These are phyloP conservation scores for Tetrapisispora nanseiensis DNA, from an alignment of 805 yeast genomes.

Conservation along the genomic window DNA sequence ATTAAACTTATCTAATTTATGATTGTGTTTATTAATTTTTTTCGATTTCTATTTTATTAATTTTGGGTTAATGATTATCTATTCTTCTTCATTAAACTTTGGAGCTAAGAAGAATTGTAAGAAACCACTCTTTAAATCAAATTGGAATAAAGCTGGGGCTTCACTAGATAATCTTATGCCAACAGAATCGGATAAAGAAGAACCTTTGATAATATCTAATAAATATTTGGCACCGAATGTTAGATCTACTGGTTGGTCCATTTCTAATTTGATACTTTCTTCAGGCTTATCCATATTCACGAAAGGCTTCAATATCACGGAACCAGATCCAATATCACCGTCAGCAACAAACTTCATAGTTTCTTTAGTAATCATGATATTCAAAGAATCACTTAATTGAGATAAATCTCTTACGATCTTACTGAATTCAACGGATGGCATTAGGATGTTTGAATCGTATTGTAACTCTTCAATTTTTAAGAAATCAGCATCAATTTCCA, in stretches of 20 bases:
- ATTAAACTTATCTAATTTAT: neutral
- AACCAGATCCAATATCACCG: constrained; percentile 87
- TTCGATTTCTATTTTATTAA: neutral
- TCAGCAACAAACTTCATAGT: constrained; percentile 81
- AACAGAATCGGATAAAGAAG: constrained; percentile 64
- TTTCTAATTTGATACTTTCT: constrained; percentile 60
- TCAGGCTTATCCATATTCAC: constrained; percentile 76
- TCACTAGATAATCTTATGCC: constrained; percentile 81
- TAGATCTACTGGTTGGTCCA: constrained; percentile 78
- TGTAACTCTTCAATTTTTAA: constrained; percentile 90
- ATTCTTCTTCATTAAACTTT: constrained; percentile 87
- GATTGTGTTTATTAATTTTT: neutral
- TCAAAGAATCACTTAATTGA: constrained; percentile 78
- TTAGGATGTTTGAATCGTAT: constrained; percentile 71
- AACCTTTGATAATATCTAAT: constrained; percentile 84
- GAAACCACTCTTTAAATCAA: constrained; percentile 76
- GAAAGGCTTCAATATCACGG: constrained; percentile 74
- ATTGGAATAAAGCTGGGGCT: constrained; percentile 91
- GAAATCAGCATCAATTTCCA: constrained; percentile 95
- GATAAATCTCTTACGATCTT: constrained; percentile 82
- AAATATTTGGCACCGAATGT: constrained; percentile 89
- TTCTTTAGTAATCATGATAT: constrained; percentile 81
- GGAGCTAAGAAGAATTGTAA: constrained; percentile 96
- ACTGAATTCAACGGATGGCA: constrained; percentile 85
- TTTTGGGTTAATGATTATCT: constrained; percentile 8